These are phyloP conservation scores for Panus rudis DNA, from an alignment of 768 basidiomycete species.

Conservation along the genomic window DNA sequence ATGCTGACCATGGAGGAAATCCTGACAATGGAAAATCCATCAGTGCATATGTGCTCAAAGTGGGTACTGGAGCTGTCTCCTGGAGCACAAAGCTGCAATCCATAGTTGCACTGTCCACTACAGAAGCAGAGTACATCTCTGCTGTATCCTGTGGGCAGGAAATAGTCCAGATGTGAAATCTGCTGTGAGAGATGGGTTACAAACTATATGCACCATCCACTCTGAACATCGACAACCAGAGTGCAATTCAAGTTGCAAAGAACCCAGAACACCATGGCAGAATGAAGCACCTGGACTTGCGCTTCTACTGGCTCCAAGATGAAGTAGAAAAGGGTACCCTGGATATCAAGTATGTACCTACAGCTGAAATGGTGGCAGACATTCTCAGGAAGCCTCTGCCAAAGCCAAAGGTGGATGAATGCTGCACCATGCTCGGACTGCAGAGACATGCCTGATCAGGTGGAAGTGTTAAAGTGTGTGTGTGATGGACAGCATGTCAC, in stretches of 20 bases:
- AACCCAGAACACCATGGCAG: slow-evolving; percentile 28
- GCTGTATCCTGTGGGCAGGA: slow-evolving; percentile 26
- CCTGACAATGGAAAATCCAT: slow-evolving; percentile 21
- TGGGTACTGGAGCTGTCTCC: slow-evolving; percentile 23
- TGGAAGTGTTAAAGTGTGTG: not conserved
- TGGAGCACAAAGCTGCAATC: slow-evolving; percentile 33
- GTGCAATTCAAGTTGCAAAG: not conserved
- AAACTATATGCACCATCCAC: not conserved
- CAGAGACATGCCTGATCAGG: not conserved
- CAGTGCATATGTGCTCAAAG: slow-evolving; percentile 28
- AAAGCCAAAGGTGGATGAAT: not conserved
- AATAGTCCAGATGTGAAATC: slow-evolving; percentile 9
- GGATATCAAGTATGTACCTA: slow-evolving; percentile 9
- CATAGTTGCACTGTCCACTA: slow-evolving; percentile 29
- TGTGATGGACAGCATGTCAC: too few species aligned
- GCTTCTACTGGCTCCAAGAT: slow-evolving; percentile 21
- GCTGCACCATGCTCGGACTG: not conserved
- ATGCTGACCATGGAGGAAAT: slow-evolving; percentile 20
- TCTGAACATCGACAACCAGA: not conserved
- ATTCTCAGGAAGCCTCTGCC: slow-evolving; percentile 3
- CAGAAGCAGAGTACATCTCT: slow-evolving; percentile 31
- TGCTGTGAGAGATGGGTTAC: slow-evolving; percentile 5
- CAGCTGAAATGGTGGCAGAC: slow-evolving; percentile 20
- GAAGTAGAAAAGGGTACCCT: slow-evolving; percentile 12
- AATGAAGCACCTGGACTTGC: slow-evolving; percentile 25